Evolutionary conservation across 2,329 filamentous ascomycete genomes (phyloP).

Genomic region (Ophiognomonia clavigignenti-juglandacearum): DNA sequence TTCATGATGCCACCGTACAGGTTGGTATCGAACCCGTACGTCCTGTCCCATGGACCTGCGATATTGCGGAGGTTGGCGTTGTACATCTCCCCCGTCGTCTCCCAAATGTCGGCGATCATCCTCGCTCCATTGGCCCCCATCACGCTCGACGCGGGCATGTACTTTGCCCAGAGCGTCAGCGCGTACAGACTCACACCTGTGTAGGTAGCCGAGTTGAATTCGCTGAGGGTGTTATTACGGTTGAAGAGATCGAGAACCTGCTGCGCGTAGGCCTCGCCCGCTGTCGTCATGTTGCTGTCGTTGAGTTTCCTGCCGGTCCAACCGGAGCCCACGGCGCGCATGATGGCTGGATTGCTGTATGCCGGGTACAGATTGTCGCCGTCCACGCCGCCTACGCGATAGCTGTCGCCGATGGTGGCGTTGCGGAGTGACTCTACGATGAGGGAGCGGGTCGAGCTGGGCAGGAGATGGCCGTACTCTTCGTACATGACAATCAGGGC

Average conservation of each 20-base stretch:
- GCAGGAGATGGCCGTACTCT: slow-evolving; percentile 47
- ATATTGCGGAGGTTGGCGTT: slow-evolving; percentile 56
- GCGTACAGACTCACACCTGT: slow-evolving; percentile 57
- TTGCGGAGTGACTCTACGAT: slow-evolving; percentile 52
- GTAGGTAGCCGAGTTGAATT: slow-evolving; percentile 61
- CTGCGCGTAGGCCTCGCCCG: slow-evolving; percentile 51
- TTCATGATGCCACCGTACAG: slow-evolving; percentile 54
- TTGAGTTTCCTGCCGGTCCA: slow-evolving; percentile 52
- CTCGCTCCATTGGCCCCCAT: slow-evolving; percentile 46
- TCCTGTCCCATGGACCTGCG: slow-evolving; percentile 60
- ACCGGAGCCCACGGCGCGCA: slow-evolving; percentile 56
- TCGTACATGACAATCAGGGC: slow-evolving; percentile 54
- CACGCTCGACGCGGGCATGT: slow-evolving; percentile 47
- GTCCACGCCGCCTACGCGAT: slow-evolving; percentile 55
- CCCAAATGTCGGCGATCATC: slow-evolving; percentile 52
- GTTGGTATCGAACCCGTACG: slow-evolving; percentile 62
- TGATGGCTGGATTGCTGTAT: slow-evolving; percentile 55
- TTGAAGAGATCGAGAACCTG: slow-evolving; percentile 54
- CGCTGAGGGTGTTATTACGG: slow-evolving; percentile 50
- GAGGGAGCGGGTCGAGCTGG: slow-evolving; percentile 29
- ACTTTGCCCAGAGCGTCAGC: slow-evolving; percentile 55
- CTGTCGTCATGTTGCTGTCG: slow-evolving; percentile 53
- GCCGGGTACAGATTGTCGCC: slow-evolving; percentile 58
- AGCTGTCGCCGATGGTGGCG: slow-evolving; percentile 53
- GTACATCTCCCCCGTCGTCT: slow-evolving; percentile 46